A percentile compares a stretch with the other conserved stretches of the same genome.
Conservation (phyloP, 768 basidiomycete species). For the Podaxis carcinomalis region DNA sequence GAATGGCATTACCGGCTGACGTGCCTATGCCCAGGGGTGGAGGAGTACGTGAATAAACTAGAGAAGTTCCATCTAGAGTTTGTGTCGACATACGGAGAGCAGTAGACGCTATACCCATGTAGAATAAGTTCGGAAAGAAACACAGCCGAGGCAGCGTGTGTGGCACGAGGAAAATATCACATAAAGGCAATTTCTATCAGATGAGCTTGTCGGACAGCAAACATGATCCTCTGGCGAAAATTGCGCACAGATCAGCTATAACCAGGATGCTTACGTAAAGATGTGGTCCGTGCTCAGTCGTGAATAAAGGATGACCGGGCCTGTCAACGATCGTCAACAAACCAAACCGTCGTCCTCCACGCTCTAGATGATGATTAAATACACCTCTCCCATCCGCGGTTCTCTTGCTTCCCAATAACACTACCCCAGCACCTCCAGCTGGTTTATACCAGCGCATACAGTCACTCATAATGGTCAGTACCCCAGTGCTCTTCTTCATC, state of each 20-base stretch:
- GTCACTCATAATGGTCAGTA: slow-evolving; percentile 39
- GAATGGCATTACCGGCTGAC: slow-evolving; percentile 92
- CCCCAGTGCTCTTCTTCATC: not conserved
- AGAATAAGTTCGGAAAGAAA: not conserved
- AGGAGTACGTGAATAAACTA: slow-evolving; percentile 84
- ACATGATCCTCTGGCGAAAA: slow-evolving; percentile 33
- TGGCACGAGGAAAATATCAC: slow-evolving; percentile 6
- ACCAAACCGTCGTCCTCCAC: slow-evolving; percentile 24
- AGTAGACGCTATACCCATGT: slow-evolving; percentile 7
- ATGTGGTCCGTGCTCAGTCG: slow-evolving; percentile 34
- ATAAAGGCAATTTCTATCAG: slow-evolving; percentile 9
- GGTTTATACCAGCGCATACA: slow-evolving; percentile 25
- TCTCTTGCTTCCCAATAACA: slow-evolving; percentile 43
- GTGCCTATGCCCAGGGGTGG: slow-evolving; percentile 91
- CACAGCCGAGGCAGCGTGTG: not conserved
- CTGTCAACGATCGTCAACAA: slow-evolving; percentile 55
- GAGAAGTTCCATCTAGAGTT: slow-evolving; percentile 44
- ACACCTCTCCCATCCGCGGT: slow-evolving; percentile 24
- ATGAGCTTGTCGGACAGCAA: slow-evolving; percentile 5
- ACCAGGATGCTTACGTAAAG: slow-evolving; percentile 14
- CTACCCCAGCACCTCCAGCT: slow-evolving; percentile 34
- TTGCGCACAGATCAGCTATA: slow-evolving; percentile 22
- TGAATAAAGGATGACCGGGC: slow-evolving; percentile 32
- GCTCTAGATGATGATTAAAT: slow-evolving; percentile 44
- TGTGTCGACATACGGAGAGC: slow-evolving; percentile 28